Evolutionary conservation across 371 early-diverging fungal genomes (phyloP).

Genomic region (Rozella allomycis): DNA sequence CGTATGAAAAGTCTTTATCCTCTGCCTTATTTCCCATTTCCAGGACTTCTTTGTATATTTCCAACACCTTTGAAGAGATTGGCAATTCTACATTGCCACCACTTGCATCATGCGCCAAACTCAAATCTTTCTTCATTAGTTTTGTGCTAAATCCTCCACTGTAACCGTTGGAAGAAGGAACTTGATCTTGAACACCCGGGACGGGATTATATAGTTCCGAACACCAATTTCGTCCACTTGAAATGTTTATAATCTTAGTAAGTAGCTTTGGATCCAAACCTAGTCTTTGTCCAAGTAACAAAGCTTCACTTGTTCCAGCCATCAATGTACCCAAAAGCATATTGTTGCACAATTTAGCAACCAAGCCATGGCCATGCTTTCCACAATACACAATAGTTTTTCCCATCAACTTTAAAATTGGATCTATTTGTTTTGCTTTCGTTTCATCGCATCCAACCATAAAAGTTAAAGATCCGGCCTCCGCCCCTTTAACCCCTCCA

Average conservation of each 20-base stretch:
- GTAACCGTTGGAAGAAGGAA: conserved; percentile 64
- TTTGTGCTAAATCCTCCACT: conserved; percentile 69
- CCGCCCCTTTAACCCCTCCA: conserved; percentile 66
- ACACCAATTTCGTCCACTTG: conserved; percentile 65
- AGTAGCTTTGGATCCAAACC: conserved; percentile 77
- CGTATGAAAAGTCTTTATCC: conserved; percentile 25
- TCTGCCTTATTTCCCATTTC: conserved; percentile 15
- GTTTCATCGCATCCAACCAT: conserved; percentile 63
- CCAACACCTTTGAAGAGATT: conserved; percentile 48
- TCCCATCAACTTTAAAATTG: conserved; percentile 59
- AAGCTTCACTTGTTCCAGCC: conserved; percentile 77
- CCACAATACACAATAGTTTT: conserved; percentile 85
- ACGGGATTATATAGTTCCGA: conserved; percentile 78
- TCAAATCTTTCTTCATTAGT: conserved; percentile 84
- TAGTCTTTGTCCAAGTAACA: conserved; percentile 60
- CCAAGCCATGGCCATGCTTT: conserved; percentile 58
- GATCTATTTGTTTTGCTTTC: conserved; percentile 37
- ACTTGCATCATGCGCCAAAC: conserved; percentile 63
- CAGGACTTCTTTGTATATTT: conserved; percentile 38
- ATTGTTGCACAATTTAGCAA: conserved; percentile 92
- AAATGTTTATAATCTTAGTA: conserved; percentile 62
- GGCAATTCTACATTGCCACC: conserved; percentile 42
- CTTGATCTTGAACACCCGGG: conserved; percentile 57
- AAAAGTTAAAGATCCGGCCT: conserved; percentile 78
- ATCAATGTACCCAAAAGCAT: conserved; percentile 81